Evolutionary conservation across 2,329 filamentous ascomycete genomes (phyloP), one percentile per base, ranked within the genome.

Genomic region (Phaeosphaeriaceae sp.): DNA sequence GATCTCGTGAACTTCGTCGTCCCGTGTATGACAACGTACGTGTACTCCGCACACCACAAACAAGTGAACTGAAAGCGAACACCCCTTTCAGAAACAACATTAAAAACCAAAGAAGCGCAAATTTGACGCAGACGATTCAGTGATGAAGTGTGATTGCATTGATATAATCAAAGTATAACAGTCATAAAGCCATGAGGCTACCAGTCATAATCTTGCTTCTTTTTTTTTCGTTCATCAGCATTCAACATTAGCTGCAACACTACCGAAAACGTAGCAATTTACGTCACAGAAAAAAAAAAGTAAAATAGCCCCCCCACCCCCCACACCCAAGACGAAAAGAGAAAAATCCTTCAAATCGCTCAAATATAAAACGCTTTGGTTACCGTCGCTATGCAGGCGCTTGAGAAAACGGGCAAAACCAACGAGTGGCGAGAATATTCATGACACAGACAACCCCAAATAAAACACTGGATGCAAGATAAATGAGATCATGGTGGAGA

Each of bases 311-410:
- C n/a, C n/a, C n/a, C n/a, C n/a, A n/a, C n/a, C n/a, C n/a, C n/a
- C n/a, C n/a, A n/a, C n/a, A n/a, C n/a, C 57, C 53, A 48, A 33
- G 49, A 39, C 13, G 11, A 20, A 33, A 46, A 44, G 8, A 42
- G 15, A 44, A 30, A 46, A 34, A n/a, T 7, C 32, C n/a, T 9
- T 15, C n/a, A 15, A 26, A 46, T 66, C 67, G 67, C 65, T 67
- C 49, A 63, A 26, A 26, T 8, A 26, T 3, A 26, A 1, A 70
- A 64, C 66, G 66, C 67, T 70, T 56, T 51, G 63, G 68, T n/a
- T 64, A 60, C 64, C 60, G 52, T 70, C 66, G 67, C 67, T 71
- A 71, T 71, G 68, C 68, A 65, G 52, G 54, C 61, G 53, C 56
- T 52, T 43, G 34, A 51, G 29, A 61, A 47, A 35, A 35, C 49